Evolutionary conservation across 1,284 basidiomycete genomes (phyloP).

Genomic region (Chalciporus sp.): DNA sequence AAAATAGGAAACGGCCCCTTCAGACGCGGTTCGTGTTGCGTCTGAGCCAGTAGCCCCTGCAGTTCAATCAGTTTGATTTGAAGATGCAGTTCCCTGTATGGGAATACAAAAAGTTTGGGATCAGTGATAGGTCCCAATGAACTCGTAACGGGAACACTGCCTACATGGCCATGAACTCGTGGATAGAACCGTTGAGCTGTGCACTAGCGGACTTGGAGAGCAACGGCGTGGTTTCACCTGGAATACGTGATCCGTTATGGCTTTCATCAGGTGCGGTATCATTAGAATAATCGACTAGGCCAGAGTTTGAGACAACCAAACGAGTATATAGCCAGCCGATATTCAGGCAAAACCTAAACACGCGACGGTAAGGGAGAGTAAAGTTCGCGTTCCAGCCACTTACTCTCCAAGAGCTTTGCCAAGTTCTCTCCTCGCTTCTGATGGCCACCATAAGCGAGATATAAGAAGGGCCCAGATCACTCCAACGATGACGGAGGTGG

Average conservation of each 20-base stretch:
- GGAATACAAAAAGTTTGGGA: background rate
- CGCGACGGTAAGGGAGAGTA: background rate
- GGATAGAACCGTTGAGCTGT: conserved; percentile 63
- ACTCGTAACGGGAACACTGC: conserved; percentile 24
- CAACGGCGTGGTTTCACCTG: conserved; percentile 40
- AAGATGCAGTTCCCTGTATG: conserved; percentile 85
- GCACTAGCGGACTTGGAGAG: conserved; percentile 41
- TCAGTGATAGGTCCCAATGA: conserved; percentile 1
- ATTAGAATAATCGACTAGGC: conserved; percentile 45
- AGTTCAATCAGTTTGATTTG: conserved; percentile 89
- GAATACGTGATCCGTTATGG: background rate
- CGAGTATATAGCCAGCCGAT: conserved; percentile 85
- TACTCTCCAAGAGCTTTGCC: conserved; percentile 85
- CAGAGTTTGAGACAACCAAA: conserved; percentile 77
- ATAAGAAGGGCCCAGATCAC: conserved; percentile 90
- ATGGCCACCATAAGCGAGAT: conserved; percentile 93
- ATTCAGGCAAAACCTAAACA: conserved; percentile 73
- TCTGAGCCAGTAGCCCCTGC: conserved; percentile 81
- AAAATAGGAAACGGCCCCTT: conserved; percentile 90
- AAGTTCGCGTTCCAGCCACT: conserved; percentile 30
- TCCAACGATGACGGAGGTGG: conserved; percentile 82
- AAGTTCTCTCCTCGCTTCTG: conserved; percentile 88
- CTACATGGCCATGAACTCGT: conserved; percentile 90
- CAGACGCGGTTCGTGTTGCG: conserved; percentile 90
- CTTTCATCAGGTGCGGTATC: conserved; percentile 32